Evolutionary conservation across 2,329 filamentous ascomycete genomes (phyloP), one percentile per base, ranked within the genome.

Genomic region (Microthyrium microscopicum): DNA sequence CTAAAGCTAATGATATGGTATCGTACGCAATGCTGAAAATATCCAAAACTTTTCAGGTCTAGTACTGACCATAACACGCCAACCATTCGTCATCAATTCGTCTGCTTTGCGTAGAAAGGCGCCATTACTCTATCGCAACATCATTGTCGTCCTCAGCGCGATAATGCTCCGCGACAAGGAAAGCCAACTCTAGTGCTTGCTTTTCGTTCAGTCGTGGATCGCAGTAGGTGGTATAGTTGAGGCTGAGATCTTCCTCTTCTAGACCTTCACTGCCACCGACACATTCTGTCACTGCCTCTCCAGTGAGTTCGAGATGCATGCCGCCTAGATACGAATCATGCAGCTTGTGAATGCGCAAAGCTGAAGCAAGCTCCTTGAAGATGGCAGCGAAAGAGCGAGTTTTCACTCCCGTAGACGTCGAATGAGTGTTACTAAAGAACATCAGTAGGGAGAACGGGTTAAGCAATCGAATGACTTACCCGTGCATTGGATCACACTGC

Each of bases 401-500:
- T 64, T 98, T 98, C 59, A 94, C 72, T 18, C 84, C 84, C 0
- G 69, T 61, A 0, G 71, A 67, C 0, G 81, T 87, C 30, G 64
- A 62, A 30, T 66, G 62, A 1, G 70, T 74, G 51, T 77, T 77
- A 20, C 57, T 60, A 34, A 5, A 4, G n/a, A 20, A 19, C n/a
- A 20, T 9, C 13, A 18, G 15, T 11, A 15, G n/a, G 5, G 21
- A n/a, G 9, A 15, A 6, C 4, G 2, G 13, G 4, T 5, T 7
- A 19, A 33, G 31, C 13, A 13, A 27, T 19, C 11, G 20, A 13
- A 18, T 9, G 16, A 9, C 15, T 5, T 45, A 57, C 57, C 89
- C 89, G 58, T 98, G 89, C 89, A 98, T 98, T 16, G 89, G 89
- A 57, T 98, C 89, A 58, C 87, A 95, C 60, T 95, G 89, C 87